Base-by-base conservation (phyloP, 352 stramenopile genomes). In the Blastocystis sp. region DNA sequence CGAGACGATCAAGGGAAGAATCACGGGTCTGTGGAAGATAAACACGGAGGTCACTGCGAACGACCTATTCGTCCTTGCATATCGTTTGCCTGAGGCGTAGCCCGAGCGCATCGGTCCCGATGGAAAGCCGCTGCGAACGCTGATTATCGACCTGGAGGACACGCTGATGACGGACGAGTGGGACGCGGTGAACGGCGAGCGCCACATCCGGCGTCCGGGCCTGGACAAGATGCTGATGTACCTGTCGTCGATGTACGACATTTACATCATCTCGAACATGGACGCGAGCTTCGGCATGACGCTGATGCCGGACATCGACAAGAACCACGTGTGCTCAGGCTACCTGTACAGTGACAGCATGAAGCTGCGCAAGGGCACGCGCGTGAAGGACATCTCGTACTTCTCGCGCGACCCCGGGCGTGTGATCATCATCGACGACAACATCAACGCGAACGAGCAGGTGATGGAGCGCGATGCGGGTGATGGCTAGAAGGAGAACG, bases 211-310 rank as follows among this genome's bases (percentile, higher is more conserved):
- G 2, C 69, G 69, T 0, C 69, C 69, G 0, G 69, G 69, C 54
- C 11, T 79, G 38, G 69, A 79, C 43, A 79, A 79, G 69, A 61
- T 79, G 38, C 69, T 79, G 14, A 79, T 61, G 43, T 79, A 79
- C 54, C 54, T 79, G 28, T 79, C 43, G 11, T n/a, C n/a, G 9
- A 60, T 79, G 28, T 79, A 63, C 54, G 69, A 79, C 42, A 62
- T 79, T 14, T 63, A 60, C 54, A 17, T 79, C 54, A 28, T 79
- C 9, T 79, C 17, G 38, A 10, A 1, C 11, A 59, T 34, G 34
- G 66, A 48, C 43, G 21, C 38, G 34, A 59, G 24, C 10, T 48
- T 38, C 43, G 45, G 21, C 43, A 38, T 79, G 38, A 45, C 34
- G 17, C 21, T 61, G 43, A 21, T 79, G 54, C 21, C 38, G 11